Conservation (phyloP, 1,284 basidiomycete species). For the Microbotryomycetes sp. region DNA sequence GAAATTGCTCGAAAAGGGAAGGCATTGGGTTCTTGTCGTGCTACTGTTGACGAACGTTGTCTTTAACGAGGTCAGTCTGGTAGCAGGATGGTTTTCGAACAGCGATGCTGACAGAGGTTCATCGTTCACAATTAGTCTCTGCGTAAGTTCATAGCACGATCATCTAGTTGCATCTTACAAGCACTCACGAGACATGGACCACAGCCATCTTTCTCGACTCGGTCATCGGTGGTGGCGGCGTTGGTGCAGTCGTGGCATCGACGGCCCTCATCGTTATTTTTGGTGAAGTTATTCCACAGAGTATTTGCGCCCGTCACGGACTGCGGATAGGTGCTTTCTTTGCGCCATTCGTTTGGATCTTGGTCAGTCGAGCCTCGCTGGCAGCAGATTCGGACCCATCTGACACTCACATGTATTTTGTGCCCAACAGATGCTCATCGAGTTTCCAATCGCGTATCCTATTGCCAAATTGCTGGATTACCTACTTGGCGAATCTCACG, state of each 20-base stretch:
- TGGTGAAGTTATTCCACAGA: slow-evolving; percentile 40
- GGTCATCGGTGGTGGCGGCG: slow-evolving; percentile 56
- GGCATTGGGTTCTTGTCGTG: slow-evolving; percentile 41
- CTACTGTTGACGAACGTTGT: slow-evolving; percentile 45
- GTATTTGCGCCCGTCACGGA: slow-evolving; percentile 80
- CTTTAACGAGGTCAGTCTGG: slow-evolving; percentile 49
- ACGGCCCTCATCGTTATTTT: slow-evolving; percentile 48
- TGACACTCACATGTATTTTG: not conserved
- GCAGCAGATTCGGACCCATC: not conserved
- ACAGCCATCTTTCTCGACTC: slow-evolving; percentile 81
- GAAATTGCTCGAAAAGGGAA: slow-evolving; percentile 42
- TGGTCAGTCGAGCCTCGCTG: slow-evolving; percentile 48
- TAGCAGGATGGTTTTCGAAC: not conserved
- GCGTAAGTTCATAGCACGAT: not conserved
- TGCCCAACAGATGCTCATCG: slow-evolving; percentile 33
- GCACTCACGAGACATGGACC: not conserved
- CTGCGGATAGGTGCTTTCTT: slow-evolving; percentile 85
- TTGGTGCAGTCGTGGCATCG: slow-evolving; percentile 24
- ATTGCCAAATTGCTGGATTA: slow-evolving; percentile 78
- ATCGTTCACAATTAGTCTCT: slow-evolving; percentile 2
- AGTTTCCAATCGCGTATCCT: slow-evolving; percentile 76
- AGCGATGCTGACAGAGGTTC: not conserved
- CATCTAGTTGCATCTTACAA: slow-evolving; percentile 8
- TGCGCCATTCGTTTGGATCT: slow-evolving; percentile 63
- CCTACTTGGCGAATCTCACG: slow-evolving; percentile 62